Evolutionary conservation across 371 early-diverging fungal genomes (phyloP).

Genomic region (Thermomucor indicae-seudaticae): DNA sequence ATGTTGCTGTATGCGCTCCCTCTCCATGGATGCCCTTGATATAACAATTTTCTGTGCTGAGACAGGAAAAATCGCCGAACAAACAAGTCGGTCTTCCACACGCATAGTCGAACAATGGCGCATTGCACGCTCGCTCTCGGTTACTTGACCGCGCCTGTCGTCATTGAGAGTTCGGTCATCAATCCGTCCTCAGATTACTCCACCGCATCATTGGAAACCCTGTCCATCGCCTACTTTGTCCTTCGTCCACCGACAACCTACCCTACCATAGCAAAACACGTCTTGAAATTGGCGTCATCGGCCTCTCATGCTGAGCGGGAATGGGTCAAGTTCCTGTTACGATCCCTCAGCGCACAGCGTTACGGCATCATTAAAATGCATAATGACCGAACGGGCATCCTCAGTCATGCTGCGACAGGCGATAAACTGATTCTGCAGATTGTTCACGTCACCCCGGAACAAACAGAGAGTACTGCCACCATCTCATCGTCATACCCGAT

Average conservation of each 20-base stretch:
- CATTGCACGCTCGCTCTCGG: slow-evolving; percentile 17
- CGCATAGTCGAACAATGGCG: no score
- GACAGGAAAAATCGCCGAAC: no score
- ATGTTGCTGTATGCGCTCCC: no score
- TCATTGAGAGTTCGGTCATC: slow-evolving; percentile 14
- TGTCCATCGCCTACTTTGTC: slow-evolving; percentile 29
- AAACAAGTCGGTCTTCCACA: no score
- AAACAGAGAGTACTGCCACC: not conserved
- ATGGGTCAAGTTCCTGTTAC: slow-evolving; percentile 9
- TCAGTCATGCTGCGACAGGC: slow-evolving; percentile 8
- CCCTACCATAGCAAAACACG: slow-evolving; percentile 43
- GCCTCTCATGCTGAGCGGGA: slow-evolving; percentile 19
- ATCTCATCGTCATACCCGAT: not conserved
- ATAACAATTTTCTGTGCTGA: no score
- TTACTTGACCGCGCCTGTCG: slow-evolving; percentile 22
- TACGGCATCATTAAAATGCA: slow-evolving; percentile 14
- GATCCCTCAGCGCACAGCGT: slow-evolving; percentile 2
- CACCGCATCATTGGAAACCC: not conserved
- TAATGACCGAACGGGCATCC: slow-evolving; percentile 9
- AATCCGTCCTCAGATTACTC: slow-evolving; percentile 1
- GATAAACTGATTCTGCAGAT: not conserved
- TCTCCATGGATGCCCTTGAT: no score
- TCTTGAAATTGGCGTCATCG: slow-evolving; percentile 12
- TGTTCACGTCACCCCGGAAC: not conserved
- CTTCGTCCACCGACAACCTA: slow-evolving; percentile 40